Evolutionary conservation across 176 grass and related monocot genomes (phyloP), one percentile per base, ranked within the genome.

Genomic region (Triticum monococcum): DNA sequence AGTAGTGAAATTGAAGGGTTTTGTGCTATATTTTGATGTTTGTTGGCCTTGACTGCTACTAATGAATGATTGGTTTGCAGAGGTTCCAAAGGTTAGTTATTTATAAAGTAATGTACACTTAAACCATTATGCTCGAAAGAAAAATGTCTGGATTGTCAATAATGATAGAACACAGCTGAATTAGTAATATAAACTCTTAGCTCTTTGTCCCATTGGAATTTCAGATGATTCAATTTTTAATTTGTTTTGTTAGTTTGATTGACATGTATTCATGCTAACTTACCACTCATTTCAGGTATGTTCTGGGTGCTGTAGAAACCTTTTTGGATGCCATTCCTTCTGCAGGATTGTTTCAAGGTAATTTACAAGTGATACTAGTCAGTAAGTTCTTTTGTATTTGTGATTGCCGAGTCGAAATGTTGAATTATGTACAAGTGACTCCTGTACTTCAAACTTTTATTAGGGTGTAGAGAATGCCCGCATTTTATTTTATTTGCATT

Each of bases 251-350:
- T 79, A 61, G 16, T 69, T 23, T 84, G 36, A 35, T 23, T 84
- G 36, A 35, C 30, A 12, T 75, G 22, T 23, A 80, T 62, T 37
- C 46, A 20, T 46, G 28, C 7, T n/a, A 82, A 80, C 57, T 46
- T 80, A 87, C 81, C 28, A 60, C 20, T 77, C 60, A 71, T 72
- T 85, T 88, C 89, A 99, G 97, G 97, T 99, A 99, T 96, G 97
- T 99, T 62, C 82, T 99, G 56, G 97, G 97, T 76, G 97, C 97
- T 80, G 94, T 99, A 81, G 97, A 99, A 91, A 99, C 97, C 18
- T 99, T 99, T 91, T 92, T 99, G 78, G 94, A 91, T 68, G 97
- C 97, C 8, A 90, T 94, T 68, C 97, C 97, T 77, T 86, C 89
- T 88, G 97, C 97, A 82, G 97, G 97, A 66, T 94, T 99, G 80